Conservation (phyloP, 148 eudicot species). For the Camellia sinensis region DNA sequence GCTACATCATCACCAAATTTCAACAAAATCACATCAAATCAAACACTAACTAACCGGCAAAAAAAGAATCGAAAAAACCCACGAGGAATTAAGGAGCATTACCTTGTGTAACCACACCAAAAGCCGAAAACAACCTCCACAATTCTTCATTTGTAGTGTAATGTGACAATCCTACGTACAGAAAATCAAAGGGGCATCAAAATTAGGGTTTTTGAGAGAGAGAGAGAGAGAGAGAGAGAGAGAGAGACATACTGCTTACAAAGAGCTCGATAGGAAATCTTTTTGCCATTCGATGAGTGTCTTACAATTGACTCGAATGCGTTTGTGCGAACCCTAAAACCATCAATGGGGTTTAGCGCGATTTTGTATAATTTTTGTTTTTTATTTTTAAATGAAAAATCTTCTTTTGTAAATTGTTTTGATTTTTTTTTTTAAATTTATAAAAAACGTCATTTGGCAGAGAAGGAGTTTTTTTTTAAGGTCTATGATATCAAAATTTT, state of each 20-base stretch:
- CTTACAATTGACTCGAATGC: neutral
- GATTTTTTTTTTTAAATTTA: no score
- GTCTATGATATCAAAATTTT: no score
- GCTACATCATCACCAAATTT: neutral
- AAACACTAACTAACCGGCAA: neutral
- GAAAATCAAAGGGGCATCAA: neutral
- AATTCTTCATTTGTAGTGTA: slow-evolving; percentile 52
- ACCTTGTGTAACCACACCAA: slow-evolving; percentile 57
- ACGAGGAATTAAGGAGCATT: neutral
- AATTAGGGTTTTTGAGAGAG: neutral
- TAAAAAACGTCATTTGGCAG: no score
- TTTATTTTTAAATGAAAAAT: no score
- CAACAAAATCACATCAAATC: neutral
- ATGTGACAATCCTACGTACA: slow-evolving; percentile 52
- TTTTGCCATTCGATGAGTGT: slow-evolving; percentile 15
- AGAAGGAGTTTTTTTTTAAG: no score
- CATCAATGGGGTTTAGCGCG: neutral
- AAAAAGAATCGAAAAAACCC: neutral
- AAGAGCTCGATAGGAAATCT: slow-evolving; percentile 43
- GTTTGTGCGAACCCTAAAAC: neutral
- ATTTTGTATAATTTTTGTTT: no score
- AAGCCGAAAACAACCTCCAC: slow-evolving; percentile 47
- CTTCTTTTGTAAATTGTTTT: no score
- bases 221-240: no score
- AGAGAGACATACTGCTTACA: slow-evolving; percentile 46